Percentiles rank a stretch among this genome's conserved stretches.
phyloP scores from a whole-genome alignment of 176 grass and related monocot species.

The Musa itinerans region DNA sequence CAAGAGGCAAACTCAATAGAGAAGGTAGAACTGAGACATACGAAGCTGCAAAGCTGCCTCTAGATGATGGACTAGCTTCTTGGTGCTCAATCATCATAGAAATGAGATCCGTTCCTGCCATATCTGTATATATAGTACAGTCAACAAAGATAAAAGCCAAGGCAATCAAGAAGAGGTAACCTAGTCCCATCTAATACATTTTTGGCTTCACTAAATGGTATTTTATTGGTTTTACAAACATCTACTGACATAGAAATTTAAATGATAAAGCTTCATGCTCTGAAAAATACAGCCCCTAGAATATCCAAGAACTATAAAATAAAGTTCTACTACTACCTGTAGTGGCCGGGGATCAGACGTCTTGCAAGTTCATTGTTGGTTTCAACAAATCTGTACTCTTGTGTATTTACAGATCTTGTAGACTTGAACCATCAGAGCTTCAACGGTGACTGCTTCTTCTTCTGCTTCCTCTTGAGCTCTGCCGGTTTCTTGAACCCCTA shows the following conservation, averaged over 20 bases:
- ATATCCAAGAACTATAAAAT: not conserved
- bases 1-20: not conserved
- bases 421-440: not conserved
- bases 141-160: not conserved
- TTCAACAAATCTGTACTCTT: not conserved
- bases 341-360: not conserved
- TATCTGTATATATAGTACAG: not conserved
- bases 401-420: not conserved
- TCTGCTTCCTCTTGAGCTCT: not conserved
- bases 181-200: not conserved
- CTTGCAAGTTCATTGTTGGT: not conserved
- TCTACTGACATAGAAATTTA: not conserved
- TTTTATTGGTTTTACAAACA: not conserved
- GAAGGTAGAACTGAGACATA: not conserved
- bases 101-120: not conserved
- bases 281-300: not conserved
- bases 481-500: not conserved
- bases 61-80: not conserved
- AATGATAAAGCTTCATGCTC: too few relatives aligned
- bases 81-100: not conserved
- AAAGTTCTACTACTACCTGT: not conserved
- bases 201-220: not conserved
- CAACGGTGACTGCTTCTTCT: not conserved
- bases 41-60: not conserved
- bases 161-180: not conserved